These are phyloP conservation scores for Lachnellula hyalina DNA, from an alignment of 2,329 filamentous ascomycete species.

Conservation along the genomic window DNA sequence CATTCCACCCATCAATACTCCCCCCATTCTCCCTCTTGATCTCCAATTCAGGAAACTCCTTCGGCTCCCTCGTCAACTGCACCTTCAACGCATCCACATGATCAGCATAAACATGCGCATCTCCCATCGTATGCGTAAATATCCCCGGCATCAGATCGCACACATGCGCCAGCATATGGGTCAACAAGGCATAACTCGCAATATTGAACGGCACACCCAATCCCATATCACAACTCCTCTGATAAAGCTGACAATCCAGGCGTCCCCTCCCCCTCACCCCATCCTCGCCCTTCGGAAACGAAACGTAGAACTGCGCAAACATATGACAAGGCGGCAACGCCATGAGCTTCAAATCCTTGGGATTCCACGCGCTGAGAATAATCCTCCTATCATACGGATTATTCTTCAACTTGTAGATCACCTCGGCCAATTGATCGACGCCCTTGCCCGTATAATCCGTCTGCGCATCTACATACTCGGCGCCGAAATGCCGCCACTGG, in stretches of 20 bases:
- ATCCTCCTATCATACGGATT: slow-evolving; percentile 87
- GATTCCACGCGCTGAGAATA: slow-evolving; percentile 92
- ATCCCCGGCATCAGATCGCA: slow-evolving; percentile 80
- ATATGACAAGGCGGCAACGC: slow-evolving; percentile 92
- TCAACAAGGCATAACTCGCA: slow-evolving; percentile 85
- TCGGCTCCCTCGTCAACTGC: slow-evolving; percentile 76
- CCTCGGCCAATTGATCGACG: slow-evolving; percentile 86
- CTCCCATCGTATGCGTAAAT: slow-evolving; percentile 93
- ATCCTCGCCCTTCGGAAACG: slow-evolving; percentile 23
- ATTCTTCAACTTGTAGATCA: slow-evolving; percentile 78
- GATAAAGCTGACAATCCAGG: slow-evolving; percentile 85
- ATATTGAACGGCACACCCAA: slow-evolving; percentile 96
- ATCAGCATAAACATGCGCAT: slow-evolving; percentile 94
- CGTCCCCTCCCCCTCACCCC: slow-evolving; percentile 52
- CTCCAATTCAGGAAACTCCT: slow-evolving; percentile 71
- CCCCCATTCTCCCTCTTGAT: slow-evolving; percentile 64
- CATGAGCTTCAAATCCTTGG: slow-evolving; percentile 78
- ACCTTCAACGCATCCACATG: slow-evolving; percentile 81
- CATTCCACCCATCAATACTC: slow-evolving; percentile 83
- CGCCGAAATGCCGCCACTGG: slow-evolving; percentile 98
- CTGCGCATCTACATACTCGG: slow-evolving; percentile 73
- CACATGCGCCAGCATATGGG: slow-evolving; percentile 89
- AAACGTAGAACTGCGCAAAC: slow-evolving; percentile 81
- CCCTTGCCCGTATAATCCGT: slow-evolving; percentile 84
- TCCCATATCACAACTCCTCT: slow-evolving; percentile 94